Evolutionary conservation across 352 stramenopile species (phyloP).

Genomic region (Pythium folliculosum): DNA sequence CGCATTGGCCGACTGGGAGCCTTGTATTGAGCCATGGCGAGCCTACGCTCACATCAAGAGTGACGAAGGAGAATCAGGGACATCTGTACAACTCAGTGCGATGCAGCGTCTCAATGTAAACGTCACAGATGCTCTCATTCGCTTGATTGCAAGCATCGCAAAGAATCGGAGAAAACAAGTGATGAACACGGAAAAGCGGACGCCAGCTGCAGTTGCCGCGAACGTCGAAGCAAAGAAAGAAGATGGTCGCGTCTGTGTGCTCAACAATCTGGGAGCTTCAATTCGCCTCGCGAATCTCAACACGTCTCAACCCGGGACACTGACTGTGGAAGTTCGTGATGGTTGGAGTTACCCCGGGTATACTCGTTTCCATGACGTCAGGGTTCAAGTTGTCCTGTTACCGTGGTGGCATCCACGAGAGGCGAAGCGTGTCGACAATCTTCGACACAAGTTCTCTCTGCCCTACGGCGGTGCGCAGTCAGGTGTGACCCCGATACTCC

Average conservation of each 20-base stretch:
- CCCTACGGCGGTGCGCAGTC: slow-evolving; percentile 84
- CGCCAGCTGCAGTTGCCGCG: slow-evolving; percentile 70
- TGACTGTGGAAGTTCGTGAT: slow-evolving; percentile 83
- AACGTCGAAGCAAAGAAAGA: slow-evolving; percentile 85
- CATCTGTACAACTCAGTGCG: slow-evolving; percentile 76
- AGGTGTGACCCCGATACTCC: slow-evolving; percentile 83
- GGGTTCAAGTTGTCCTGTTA: slow-evolving; percentile 79
- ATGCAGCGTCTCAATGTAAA: slow-evolving; percentile 88
- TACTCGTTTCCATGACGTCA: slow-evolving; percentile 84
- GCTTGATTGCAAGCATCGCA: slow-evolving; percentile 75
- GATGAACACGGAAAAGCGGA: slow-evolving; percentile 72
- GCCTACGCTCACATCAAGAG: slow-evolving; percentile 68
- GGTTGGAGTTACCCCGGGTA: slow-evolving; percentile 85
- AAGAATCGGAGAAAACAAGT: slow-evolving; percentile 78
- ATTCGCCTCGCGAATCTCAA: slow-evolving; percentile 89
- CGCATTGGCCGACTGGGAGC: slow-evolving; percentile 85
- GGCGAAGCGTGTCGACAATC: slow-evolving; percentile 64
- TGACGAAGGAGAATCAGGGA: slow-evolving; percentile 51
- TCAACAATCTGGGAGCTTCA: slow-evolving; percentile 87
- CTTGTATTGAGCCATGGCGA: slow-evolving; percentile 85
- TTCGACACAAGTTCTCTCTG: slow-evolving; percentile 81
- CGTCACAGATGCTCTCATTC: slow-evolving; percentile 81
- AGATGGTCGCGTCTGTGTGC: slow-evolving; percentile 81
- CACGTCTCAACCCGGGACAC: slow-evolving; percentile 75
- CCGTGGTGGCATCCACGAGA: slow-evolving; percentile 88